These are phyloP conservation scores for Keqinozyma sinolaborantium DNA, from an alignment of 1,139 yeast species.

Conservation along the genomic window DNA sequence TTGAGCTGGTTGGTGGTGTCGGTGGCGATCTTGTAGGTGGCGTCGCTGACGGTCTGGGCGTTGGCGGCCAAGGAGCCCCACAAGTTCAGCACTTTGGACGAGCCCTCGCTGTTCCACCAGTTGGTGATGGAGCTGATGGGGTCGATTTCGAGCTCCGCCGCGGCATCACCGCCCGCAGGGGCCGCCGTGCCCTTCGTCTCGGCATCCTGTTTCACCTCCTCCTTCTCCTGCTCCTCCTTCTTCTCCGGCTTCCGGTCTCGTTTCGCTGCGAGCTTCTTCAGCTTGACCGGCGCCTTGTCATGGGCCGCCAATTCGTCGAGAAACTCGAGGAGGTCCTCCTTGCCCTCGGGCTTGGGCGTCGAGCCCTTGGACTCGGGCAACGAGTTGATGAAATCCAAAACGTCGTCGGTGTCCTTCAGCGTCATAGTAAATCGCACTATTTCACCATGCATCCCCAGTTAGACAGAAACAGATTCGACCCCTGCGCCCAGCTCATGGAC, in stretches of 20 bases:
- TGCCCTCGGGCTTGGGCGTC: constrained; percentile 38
- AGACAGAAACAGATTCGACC: constrained; percentile 42
- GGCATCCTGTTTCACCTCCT: constrained; percentile 3
- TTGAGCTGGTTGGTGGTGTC: constrained; percentile 42
- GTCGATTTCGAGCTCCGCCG: constrained; percentile 39
- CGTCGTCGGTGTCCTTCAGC: constrained; percentile 52
- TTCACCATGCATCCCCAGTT: constrained; percentile 44
- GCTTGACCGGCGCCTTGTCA: constrained; percentile 16
- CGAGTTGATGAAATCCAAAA: constrained; percentile 83
- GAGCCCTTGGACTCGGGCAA: constrained; percentile 64
- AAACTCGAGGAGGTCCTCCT: constrained; percentile 79
- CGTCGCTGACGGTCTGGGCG: constrained; percentile 40
- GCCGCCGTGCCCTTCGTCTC: too few species aligned
- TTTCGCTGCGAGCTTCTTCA: constrained; percentile 3
- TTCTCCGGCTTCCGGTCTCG: constrained; percentile 7
- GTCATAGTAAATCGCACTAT: neutral
- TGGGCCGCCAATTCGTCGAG: constrained; percentile 73
- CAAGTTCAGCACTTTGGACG: constrained; percentile 65
- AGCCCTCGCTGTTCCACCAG: constrained; percentile 85
- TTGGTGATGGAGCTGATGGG: constrained; percentile 68
- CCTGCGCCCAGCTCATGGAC: constrained; percentile 78
- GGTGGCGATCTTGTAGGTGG: constrained; percentile 42
- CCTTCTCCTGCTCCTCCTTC: constrained; percentile 3
- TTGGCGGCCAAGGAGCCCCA: constrained; percentile 58
- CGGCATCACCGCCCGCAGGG: constrained; percentile 5